Conservation (phyloP, 2,329 filamentous ascomycete species). For the Microdochium nivale region DNA sequence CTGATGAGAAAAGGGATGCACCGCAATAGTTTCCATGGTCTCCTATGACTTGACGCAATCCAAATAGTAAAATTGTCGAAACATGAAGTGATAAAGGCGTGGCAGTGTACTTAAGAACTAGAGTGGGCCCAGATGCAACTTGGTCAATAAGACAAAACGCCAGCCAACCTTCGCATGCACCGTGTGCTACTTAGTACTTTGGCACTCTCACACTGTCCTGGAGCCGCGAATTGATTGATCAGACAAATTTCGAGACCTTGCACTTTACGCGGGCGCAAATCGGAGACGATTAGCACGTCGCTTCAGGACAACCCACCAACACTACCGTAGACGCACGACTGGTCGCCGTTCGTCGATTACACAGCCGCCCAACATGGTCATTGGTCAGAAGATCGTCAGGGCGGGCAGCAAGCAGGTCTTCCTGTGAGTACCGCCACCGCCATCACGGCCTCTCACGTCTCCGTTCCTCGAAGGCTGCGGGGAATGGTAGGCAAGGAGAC, state of each 20-base stretch:
- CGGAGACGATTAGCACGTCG: background rate
- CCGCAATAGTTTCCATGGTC: background rate
- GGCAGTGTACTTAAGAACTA: background rate
- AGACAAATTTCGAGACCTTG: background rate
- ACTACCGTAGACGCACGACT: background rate
- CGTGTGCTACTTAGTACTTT: background rate
- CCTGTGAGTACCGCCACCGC: conserved; percentile 13
- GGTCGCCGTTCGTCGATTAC: background rate
- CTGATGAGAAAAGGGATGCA: background rate
- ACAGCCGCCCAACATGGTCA: background rate
- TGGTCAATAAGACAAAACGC: too few relatives aligned
- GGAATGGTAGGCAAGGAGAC: too few relatives aligned
- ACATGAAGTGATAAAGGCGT: background rate
- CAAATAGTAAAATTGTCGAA: background rate
- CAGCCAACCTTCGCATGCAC: background rate
- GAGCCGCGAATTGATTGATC: background rate
- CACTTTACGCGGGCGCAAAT: background rate
- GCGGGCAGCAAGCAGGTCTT: conserved; percentile 21
- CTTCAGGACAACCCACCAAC: background rate
- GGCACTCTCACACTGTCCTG: too few relatives aligned
- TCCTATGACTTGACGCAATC: background rate
- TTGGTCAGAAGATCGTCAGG: conserved; percentile 9
- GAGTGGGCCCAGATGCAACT: background rate
- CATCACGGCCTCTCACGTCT: background rate
- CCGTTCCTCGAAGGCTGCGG: too few relatives aligned